These are phyloP conservation scores for Trichoderma afroharzianum DNA, from an alignment of 2,329 filamentous ascomycete genomes.

Conservation along the genomic window DNA sequence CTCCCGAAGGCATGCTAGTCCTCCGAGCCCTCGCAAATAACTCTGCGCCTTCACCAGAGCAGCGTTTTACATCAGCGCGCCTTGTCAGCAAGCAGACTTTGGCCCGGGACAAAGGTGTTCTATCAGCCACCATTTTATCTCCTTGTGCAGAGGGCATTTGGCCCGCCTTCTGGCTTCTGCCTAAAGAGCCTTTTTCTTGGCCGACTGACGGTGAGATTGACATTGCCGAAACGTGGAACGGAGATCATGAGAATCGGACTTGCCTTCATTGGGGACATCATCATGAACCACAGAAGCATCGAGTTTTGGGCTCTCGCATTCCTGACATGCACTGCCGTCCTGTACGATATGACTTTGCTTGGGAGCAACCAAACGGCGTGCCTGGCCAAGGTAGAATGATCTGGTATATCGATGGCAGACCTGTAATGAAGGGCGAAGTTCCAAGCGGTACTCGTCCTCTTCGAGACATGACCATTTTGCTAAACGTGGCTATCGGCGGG, in stretches of 20 bases:
- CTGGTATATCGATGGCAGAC: constrained; percentile 56
- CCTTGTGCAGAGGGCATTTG: constrained; percentile 56
- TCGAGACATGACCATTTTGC: constrained; percentile 52
- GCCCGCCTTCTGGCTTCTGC: constrained; percentile 61
- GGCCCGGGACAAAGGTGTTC: constrained; percentile 46
- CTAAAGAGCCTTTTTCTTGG: constrained; percentile 55
- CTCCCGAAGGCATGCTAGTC: constrained; percentile 48
- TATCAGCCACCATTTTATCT: constrained; percentile 48
- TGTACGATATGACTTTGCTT: constrained; percentile 54
- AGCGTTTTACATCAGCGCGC: constrained; percentile 52
- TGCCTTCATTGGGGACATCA: constrained; percentile 59
- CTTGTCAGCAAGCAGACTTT: constrained; percentile 52
- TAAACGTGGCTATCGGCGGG: constrained; percentile 61
- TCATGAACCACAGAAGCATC: constrained; percentile 54
- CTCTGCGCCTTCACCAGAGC: constrained; percentile 31
- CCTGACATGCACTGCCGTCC: constrained; percentile 45
- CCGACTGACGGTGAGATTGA: constrained; percentile 58
- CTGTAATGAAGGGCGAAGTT: constrained; percentile 55
- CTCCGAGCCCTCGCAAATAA: constrained; percentile 47
- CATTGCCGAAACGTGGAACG: constrained; percentile 61
- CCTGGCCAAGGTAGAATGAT: constrained; percentile 46
- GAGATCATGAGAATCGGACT: constrained; percentile 50
- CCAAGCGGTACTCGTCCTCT: constrained; percentile 51
- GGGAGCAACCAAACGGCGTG: constrained; percentile 46
- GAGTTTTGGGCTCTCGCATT: constrained; percentile 50